These are phyloP conservation scores for Ophiostoma triangulosporum DNA, from an alignment of 2,329 filamentous ascomycete species.

Conservation along the genomic window DNA sequence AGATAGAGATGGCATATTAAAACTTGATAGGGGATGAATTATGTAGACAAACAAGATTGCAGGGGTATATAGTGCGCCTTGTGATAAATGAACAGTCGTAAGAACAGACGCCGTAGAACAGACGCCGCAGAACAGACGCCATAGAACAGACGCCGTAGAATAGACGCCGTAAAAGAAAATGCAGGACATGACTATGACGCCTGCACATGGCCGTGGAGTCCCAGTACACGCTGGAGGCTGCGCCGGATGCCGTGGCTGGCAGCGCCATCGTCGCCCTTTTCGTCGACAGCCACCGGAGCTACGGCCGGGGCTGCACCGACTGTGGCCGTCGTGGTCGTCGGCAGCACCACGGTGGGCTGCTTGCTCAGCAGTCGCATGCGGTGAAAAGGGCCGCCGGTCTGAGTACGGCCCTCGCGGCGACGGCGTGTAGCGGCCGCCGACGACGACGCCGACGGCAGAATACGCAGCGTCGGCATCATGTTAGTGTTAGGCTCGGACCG, in stretches of 20 bases:
- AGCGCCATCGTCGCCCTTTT: slow-evolving; percentile 6
- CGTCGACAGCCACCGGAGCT: background rate
- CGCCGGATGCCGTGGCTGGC: slow-evolving; percentile 19
- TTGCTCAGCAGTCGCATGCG: background rate
- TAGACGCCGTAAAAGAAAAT: background rate
- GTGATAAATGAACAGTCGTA: background rate
- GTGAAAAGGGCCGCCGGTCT: background rate
- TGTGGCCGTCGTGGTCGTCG: background rate
- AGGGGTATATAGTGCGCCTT: background rate
- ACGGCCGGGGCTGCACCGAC: background rate
- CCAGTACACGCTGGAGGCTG: slow-evolving; percentile 24
- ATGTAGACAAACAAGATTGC: background rate
- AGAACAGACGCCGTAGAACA: background rate
- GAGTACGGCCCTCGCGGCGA: background rate
- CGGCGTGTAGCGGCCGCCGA: background rate
- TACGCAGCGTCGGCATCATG: background rate
- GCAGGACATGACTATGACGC: background rate
- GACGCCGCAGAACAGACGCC: background rate
- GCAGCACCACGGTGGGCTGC: background rate
- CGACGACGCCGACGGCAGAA: background rate
- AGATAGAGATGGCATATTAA: too few species aligned
- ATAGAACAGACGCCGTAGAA: background rate
- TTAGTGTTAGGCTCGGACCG: slow-evolving; percentile 21
- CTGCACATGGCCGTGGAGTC: slow-evolving; percentile 13
- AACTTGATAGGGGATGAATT: too few species aligned